Base-by-base conservation (phyloP, 176 grass and related monocot species). In the Canna indica region DNA sequence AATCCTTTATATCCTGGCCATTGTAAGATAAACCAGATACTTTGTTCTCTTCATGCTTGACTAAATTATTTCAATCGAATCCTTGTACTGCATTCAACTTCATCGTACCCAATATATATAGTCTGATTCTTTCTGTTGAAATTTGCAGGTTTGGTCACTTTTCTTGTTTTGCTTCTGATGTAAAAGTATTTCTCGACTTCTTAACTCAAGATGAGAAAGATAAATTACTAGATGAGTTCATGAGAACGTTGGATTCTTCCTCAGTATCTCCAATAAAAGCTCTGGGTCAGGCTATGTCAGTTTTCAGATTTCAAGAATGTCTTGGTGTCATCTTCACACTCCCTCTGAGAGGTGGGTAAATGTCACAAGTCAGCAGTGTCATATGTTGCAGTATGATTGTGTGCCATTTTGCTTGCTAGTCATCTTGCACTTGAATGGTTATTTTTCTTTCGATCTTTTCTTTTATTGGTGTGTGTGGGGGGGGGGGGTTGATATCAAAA, bases 61-160 rank as follows among this genome's bases (percentile, higher is more conserved):
- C 17, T 62, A 54, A 54, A 54, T 62, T 62, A 62, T 62, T 26
- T 29, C 17, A 5, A 17, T 5, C 17, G 15, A 32, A 30, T 6
- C 20, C 36, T 45, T 26, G 1, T 44, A 41, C 9, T 26, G n/a
- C 27, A 25, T 68, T 7, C 7, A n/a, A 58, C 17, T 58, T 32
- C 59, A 32, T 12, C 15, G 26, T 14, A 62, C 13, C 30, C 28
- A 62, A 62, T 8, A 62, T 62, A 64, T 61, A n/a, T n/a, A n/a
- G n/a, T n/a, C n/a, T 13, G 24, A 25, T 46, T 70, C 62, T 78
- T 79, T 58, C 59, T 59, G 39, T 69, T 69, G 2, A 32, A 31
- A 65, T 56, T 70, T 67, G 75, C 90, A 99, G 89, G 82, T 99
- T 99, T 70, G 85, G 87, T 65, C 89, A 99, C 65, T 80, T 90